Evolutionary conservation across 2,329 filamentous ascomycete species (phyloP).

Genomic region (Ophiostoma sp.): DNA sequence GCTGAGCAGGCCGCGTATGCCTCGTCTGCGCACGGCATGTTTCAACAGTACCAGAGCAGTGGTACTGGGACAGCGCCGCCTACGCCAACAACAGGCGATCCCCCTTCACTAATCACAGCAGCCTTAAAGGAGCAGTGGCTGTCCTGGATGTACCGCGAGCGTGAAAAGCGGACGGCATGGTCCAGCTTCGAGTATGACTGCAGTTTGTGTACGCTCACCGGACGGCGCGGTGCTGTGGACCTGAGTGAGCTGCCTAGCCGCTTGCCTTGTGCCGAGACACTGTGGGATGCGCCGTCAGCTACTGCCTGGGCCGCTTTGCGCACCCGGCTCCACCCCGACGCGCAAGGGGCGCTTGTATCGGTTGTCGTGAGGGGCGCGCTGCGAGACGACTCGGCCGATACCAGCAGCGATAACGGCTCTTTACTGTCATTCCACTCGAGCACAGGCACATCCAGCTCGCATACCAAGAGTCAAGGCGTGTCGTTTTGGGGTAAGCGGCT

Average conservation of each 20-base stretch:
- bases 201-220: slow-evolving; percentile 32
- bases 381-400: slow-evolving; percentile 17
- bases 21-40: background rate
- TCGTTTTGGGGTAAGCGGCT: slow-evolving; percentile 31
- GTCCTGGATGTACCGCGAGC: slow-evolving; percentile 29
- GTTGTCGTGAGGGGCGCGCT: slow-evolving; percentile 24
- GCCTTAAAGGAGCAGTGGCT: slow-evolving; percentile 25
- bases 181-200: slow-evolving; percentile 35
- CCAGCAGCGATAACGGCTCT: slow-evolving; percentile 3
- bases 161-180: slow-evolving; percentile 30
- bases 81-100: slow-evolving; percentile 18
- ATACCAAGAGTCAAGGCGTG: background rate
- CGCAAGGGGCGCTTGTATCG: slow-evolving; percentile 25
- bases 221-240: slow-evolving; percentile 31
- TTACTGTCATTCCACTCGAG: background rate
- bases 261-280: slow-evolving; percentile 30
- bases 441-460: background rate
- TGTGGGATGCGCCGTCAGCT: slow-evolving; percentile 32
- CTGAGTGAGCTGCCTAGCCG: slow-evolving; percentile 31
- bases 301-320: slow-evolving; percentile 30
- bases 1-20: slow-evolving; percentile 12
- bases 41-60: background rate
- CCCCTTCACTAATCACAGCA: background rate
- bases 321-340: slow-evolving; percentile 24
- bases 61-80: background rate